Base-by-base conservation (phyloP, 2,329 filamentous ascomycete species). In the Penicillium sp. region DNA sequence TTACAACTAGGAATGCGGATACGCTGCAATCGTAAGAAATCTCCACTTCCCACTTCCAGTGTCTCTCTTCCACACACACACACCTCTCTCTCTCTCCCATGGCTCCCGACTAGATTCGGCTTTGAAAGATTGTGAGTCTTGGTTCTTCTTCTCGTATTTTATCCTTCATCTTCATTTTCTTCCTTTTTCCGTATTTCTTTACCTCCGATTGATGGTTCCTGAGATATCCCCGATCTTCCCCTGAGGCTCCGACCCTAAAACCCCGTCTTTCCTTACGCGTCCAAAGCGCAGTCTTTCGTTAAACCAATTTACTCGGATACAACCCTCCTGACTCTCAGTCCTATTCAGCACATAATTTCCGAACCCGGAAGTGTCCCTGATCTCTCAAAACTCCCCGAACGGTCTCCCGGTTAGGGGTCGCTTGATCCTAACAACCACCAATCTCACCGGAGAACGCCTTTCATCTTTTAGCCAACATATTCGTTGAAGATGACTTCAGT, bases 31-130 rank as follows among this genome's bases (percentile, higher is more conserved):
- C 58, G 55, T 58, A 62, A 62, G 62, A 55, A 61, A 57, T 62
- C 58, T 58, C 60, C 60, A 58, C 59, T 60, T 58, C 57, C 56
- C 47, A 59, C 60, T 58, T 63, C 59, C 61, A 55, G 61, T 59
- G 63, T 63, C 61, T 64, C 61, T 62, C 58, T 59, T 51, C 30
- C 41, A 54, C 53, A 52, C 60, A 48, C 39, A 58, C 61, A 59
- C 61, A 58, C 58, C 54, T 56, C 46, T n/a, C n/a, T n/a, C n/a
- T 57, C 59, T 53, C 42, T 62, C 59, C 58, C 61, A 62, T 67
- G 57, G 63, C 67, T 67, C 58, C 61, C 59, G 61, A 58, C 57
- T 62, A 58, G 56, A 59, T 60, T 61, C 56, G 57, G 58, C 44
- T 18, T 38, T 29, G 29, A 47, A 34, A 46, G 58, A 56, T 42